Evolutionary conservation across 352 stramenopile genomes (phyloP).

Genomic region (Saprolegnia diclina): DNA sequence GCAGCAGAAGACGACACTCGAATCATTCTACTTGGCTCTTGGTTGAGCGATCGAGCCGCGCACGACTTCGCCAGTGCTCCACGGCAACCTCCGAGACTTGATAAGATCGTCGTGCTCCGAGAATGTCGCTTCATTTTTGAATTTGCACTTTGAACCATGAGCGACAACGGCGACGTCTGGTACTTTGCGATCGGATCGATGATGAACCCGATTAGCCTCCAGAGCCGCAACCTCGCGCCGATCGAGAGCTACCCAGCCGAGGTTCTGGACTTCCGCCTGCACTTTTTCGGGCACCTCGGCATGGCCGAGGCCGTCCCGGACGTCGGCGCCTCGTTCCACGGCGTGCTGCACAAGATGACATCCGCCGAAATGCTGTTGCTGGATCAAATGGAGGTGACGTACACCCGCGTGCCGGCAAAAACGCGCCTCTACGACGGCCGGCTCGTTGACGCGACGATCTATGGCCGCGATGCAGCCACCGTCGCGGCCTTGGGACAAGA

Average conservation of each 20-base stretch:
- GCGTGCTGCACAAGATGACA: slow-evolving; percentile 29
- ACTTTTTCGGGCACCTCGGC: slow-evolving; percentile 21
- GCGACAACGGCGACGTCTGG: slow-evolving; percentile 4
- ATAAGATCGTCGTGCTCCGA: no score
- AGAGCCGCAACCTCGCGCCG: slow-evolving; percentile 23
- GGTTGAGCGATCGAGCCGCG: no score
- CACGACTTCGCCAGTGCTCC: no score
- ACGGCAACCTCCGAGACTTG: no score
- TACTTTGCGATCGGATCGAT: slow-evolving; percentile 30
- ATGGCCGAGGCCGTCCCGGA: slow-evolving; percentile 29
- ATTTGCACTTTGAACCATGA: neutral
- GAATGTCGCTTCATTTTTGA: no score
- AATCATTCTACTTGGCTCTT: no score
- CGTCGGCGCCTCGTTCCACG: slow-evolving; percentile 27
- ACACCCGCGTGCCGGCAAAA: slow-evolving; percentile 21
- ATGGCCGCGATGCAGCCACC: slow-evolving; percentile 11
- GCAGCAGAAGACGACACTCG: no score
- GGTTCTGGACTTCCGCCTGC: slow-evolving; percentile 28
- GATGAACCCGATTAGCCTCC: slow-evolving; percentile 29
- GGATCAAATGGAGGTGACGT: slow-evolving; percentile 27
- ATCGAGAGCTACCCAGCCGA: slow-evolving; percentile 24
- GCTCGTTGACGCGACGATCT: slow-evolving; percentile 26
- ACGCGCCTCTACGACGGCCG: slow-evolving; percentile 27
- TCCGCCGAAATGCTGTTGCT: slow-evolving; percentile 20
- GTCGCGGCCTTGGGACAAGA: neutral